Evolutionary conservation across 306 rosid genomes (phyloP).

Genomic region (Phaseolus lunatus): DNA sequence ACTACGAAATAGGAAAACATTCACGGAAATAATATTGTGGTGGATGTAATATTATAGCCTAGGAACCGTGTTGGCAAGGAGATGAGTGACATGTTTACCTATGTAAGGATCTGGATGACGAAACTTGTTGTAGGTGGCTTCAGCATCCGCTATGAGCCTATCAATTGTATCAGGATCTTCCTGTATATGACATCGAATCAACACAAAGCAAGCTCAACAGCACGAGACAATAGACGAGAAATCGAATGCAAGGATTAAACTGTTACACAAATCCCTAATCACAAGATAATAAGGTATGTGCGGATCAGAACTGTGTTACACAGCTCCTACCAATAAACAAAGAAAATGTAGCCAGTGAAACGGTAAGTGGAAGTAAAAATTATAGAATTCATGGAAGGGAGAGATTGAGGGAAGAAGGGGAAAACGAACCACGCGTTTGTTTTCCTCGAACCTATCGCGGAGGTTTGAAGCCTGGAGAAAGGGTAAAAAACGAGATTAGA

Average conservation of each 20-base stretch:
- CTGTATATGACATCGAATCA: constrained; percentile 46
- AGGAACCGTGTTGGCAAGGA: not conserved
- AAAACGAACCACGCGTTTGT: constrained; percentile 80
- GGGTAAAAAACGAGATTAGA: not conserved
- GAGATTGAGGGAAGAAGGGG: not conserved
- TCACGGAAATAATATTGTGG: not conserved
- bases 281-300: not conserved
- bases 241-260: not conserved
- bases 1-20: not conserved
- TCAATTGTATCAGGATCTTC: constrained; percentile 90
- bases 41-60: not conserved
- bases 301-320: not conserved
- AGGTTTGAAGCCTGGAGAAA: constrained; percentile 74
- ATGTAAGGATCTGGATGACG: constrained; percentile 98
- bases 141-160: constrained; percentile 72
- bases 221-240: not conserved
- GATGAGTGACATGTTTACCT: constrained; percentile 54
- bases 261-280: not conserved
- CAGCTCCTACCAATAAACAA: not conserved
- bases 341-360: not conserved
- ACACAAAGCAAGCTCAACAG: not conserved
- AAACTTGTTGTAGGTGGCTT: constrained; percentile 82
- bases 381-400: not conserved
- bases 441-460: constrained; percentile 83
- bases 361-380: not conserved